phyloP scores from a whole-genome alignment of 352 stramenopile genomes.

The Pythium grandisporangium region DNA sequence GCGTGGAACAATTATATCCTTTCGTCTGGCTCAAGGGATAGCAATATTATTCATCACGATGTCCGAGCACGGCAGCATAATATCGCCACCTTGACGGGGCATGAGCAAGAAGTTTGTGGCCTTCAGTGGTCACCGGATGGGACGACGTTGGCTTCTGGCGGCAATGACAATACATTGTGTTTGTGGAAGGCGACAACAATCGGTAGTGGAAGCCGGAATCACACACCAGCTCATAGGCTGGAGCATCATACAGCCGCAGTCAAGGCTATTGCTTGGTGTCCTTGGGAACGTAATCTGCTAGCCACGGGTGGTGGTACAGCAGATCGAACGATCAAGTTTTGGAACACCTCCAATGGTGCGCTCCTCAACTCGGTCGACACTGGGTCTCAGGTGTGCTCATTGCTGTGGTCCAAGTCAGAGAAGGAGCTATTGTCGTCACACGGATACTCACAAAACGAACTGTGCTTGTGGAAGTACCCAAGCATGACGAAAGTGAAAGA shows the following conservation, averaged over 20 bases:
- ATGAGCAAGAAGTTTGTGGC: conserved; percentile 97
- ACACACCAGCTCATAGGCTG: conserved; percentile 73
- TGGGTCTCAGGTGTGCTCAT: conserved; percentile 95
- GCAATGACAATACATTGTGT: conserved; percentile 97
- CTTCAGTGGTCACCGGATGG: conserved; percentile 96
- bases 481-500: conserved; percentile 97
- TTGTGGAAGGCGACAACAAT: conserved; percentile 93
- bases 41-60: conserved; percentile 88
- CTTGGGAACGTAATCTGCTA: conserved; percentile 95
- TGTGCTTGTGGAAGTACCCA: conserved; percentile 99
- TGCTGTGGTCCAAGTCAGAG: conserved; percentile 91
- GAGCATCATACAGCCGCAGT: conserved; percentile 96
- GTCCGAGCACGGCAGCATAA: conserved; percentile 69
- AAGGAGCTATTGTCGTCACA: conserved; percentile 96
- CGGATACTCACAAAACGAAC: conserved; percentile 96
- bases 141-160: conserved; percentile 91
- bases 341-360: conserved; percentile 95
- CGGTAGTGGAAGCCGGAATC: conserved; percentile 37
- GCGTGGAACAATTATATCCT: conserved; percentile 95
- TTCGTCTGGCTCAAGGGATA: conserved; percentile 92
- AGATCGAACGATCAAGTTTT: conserved; percentile 99
- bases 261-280: conserved; percentile 98
- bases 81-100: conserved; percentile 86
- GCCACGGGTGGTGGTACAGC: conserved; percentile 96
- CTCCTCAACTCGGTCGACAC: conserved; percentile 96